A percentile compares a stretch with the other conserved stretches of the same genome.
Conservation (phyloP, 164 flowering plant species). For the Aristolochia contorta region DNA sequence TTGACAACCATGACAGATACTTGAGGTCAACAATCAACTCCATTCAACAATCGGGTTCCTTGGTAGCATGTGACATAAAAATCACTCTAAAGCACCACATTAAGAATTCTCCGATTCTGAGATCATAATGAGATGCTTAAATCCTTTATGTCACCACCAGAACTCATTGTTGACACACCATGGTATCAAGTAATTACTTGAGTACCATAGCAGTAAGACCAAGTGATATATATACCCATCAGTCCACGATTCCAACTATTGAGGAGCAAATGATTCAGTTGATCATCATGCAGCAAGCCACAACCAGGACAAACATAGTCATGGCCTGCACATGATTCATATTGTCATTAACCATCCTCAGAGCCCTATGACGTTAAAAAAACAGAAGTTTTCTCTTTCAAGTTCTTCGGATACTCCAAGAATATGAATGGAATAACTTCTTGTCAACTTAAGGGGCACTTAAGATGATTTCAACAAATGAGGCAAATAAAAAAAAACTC, state of each 20-base stretch:
- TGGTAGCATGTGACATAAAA: background rate
- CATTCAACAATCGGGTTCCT: background rate
- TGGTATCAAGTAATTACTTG: background rate
- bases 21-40: slow-evolving; percentile 2
- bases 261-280: no score
- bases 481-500: background rate
- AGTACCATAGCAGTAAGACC: background rate
- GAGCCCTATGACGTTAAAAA: no score
- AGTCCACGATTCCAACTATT: no score
- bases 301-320: background rate
- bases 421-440: background rate
- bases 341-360: no score
- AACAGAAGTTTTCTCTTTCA: background rate
- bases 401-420: background rate
- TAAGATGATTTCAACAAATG: background rate
- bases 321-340: background rate
- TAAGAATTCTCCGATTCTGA: background rate
- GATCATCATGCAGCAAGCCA: no score
- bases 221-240: no score
- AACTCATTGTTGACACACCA: background rate
- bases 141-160: background rate
- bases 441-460: background rate
- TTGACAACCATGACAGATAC: background rate
- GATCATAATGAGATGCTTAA: background rate
- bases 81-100: slow-evolving; percentile 1